These are phyloP conservation scores for Quillaja saponaria DNA, from an alignment of 306 rosid species.

Conservation along the genomic window DNA sequence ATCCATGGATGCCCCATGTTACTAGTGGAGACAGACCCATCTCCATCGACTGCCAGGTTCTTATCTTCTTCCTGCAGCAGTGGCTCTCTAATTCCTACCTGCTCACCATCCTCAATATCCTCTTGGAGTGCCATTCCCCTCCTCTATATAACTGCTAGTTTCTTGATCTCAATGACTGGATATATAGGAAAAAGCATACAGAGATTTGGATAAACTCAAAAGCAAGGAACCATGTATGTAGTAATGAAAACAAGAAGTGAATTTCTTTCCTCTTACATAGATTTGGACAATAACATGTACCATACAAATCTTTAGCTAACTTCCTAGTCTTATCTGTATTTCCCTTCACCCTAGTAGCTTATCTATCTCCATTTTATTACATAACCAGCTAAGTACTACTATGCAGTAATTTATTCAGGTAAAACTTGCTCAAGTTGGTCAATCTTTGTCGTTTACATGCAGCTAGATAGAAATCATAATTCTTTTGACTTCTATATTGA, in stretches of 20 bases:
- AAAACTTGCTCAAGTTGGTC: conserved; percentile 9
- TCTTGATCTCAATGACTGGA: conserved; percentile 10
- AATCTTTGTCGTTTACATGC: conserved; percentile 20
- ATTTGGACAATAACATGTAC: not conserved
- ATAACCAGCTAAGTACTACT: not conserved
- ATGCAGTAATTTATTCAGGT: not conserved
- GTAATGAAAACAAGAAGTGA: conserved; percentile 10
- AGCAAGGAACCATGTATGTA: conserved; percentile 19
- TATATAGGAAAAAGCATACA: conserved; percentile 4
- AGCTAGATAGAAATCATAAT: not conserved
- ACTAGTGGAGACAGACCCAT: conserved; percentile 29
- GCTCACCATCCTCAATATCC: conserved; percentile 46
- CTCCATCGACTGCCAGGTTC: conserved; percentile 16
- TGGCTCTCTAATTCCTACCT: conserved; percentile 41
- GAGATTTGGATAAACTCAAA: conserved; percentile 10
- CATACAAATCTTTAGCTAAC: not conserved
- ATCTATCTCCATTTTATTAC: not conserved
- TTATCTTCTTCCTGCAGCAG: conserved; percentile 36
- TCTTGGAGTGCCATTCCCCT: conserved; percentile 55
- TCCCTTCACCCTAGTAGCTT: too few relatives aligned
- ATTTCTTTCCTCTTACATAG: not conserved
- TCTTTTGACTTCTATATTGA: not conserved
- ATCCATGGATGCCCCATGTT: conserved; percentile 66
- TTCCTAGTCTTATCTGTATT: not conserved
- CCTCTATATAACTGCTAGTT: not conserved